Percentiles rank a stretch among this genome's conserved stretches.
phyloP scores from a whole-genome alignment of 371 early-diverging fungal species.

The Mortierella sp. region DNA sequence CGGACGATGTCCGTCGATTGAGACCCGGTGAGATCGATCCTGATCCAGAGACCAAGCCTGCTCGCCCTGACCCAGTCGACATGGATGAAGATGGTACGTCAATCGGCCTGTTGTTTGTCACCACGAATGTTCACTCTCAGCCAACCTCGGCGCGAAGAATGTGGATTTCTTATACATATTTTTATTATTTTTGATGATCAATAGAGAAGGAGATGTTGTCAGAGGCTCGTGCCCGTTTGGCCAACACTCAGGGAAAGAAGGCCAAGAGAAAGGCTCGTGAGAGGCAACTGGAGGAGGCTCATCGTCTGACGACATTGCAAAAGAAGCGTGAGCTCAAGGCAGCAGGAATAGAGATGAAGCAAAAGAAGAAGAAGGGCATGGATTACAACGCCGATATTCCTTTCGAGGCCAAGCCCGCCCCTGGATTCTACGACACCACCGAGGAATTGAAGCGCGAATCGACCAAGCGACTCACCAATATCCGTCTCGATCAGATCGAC shows the following conservation, averaged over 20 bases:
- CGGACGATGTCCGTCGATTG: conserved; percentile 84
- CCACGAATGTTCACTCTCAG: neutral
- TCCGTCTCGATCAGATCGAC: conserved; percentile 83
- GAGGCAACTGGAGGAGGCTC: conserved; percentile 95
- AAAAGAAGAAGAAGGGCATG: conserved; percentile 81
- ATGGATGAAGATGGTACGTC: conserved; percentile 95
- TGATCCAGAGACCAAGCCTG: conserved; percentile 96
- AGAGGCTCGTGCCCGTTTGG: conserved; percentile 97
- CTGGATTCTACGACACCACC: conserved; percentile 94
- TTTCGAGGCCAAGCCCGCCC: conserved; percentile 88
- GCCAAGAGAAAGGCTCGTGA: conserved; percentile 99
- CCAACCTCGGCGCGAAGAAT: neutral
- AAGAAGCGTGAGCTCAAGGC: conserved; percentile 97
- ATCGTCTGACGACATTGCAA: conserved; percentile 91
- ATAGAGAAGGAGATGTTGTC: conserved; percentile 98
- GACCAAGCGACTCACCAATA: conserved; percentile 70
- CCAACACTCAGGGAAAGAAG: conserved; percentile 99
- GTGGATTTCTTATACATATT: neutral
- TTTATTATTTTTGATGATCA: conserved; percentile 7
- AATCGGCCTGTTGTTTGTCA: neutral
- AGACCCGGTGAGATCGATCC: conserved; percentile 98
- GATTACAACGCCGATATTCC: conserved; percentile 98
- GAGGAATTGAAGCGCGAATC: conserved; percentile 86
- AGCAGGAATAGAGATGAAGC: conserved; percentile 89
- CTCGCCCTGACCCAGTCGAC: conserved; percentile 98